phyloP scores from a whole-genome alignment of 2,329 filamentous ascomycete species.

The Diaporthe aspalathi region DNA sequence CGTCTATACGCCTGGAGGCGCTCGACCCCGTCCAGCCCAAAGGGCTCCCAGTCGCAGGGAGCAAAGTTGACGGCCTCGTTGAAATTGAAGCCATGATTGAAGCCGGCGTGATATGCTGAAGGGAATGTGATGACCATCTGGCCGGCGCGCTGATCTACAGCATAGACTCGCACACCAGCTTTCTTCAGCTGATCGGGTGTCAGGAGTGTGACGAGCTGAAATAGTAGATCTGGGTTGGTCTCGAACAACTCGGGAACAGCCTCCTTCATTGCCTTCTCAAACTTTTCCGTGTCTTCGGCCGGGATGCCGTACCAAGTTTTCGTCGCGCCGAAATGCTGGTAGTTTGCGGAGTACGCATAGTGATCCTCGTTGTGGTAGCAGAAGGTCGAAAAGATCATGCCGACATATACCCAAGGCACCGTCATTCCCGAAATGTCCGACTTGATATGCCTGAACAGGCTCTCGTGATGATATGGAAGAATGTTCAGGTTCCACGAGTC shows the following conservation, averaged over 20 bases:
- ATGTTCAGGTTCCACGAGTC: slow-evolving; percentile 98
- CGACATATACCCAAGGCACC: slow-evolving; percentile 98
- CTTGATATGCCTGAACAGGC: slow-evolving; percentile 96
- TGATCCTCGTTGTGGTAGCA: slow-evolving; percentile 99
- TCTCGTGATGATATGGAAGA: slow-evolving; percentile 89
- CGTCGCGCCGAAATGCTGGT: slow-evolving; percentile 96
- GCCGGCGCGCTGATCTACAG: slow-evolving; percentile 93
- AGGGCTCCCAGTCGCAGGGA: slow-evolving; percentile 93
- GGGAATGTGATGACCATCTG: slow-evolving; percentile 98
- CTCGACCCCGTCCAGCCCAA: slow-evolving; percentile 86
- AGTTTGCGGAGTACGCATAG: slow-evolving; percentile 97
- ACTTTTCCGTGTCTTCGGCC: slow-evolving; percentile 91
- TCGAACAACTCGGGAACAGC: slow-evolving; percentile 97
- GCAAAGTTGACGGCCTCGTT: slow-evolving; percentile 99
- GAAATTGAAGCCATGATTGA: slow-evolving; percentile 99
- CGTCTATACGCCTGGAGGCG: slow-evolving; percentile 87
- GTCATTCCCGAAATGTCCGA: slow-evolving; percentile 99
- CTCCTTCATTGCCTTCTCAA: slow-evolving; percentile 93
- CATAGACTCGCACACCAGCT: slow-evolving; percentile 92
- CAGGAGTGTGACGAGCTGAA: slow-evolving; percentile 95
- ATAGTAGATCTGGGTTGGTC: slow-evolving; percentile 94
- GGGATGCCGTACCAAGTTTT: slow-evolving; percentile 99
- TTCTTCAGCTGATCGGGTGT: slow-evolving; percentile 94
- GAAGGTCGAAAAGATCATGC: slow-evolving; percentile 99
- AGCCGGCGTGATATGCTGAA: slow-evolving; percentile 96